Evolutionary conservation across 352 stramenopile genomes (phyloP), one percentile per base, ranked within the genome.

Genomic region (Pythium guiyangense): DNA sequence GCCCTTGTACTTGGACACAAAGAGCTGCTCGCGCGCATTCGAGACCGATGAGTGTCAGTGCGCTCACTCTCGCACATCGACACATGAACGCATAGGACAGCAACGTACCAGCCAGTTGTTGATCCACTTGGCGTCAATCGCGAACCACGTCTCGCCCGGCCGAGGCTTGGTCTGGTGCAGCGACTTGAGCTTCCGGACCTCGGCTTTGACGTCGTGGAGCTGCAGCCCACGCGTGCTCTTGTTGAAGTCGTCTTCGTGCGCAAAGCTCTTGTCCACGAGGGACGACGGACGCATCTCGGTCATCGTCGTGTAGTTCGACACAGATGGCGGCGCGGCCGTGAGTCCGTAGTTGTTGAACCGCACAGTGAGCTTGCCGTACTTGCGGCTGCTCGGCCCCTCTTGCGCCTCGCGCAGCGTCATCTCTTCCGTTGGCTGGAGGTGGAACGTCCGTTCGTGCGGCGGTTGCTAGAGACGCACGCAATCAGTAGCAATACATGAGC

Each of bases 241-340:
- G 53, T 59, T 76, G 48, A 91, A 91, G 43, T 91, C 77, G 53
- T 91, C 81, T 62, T 91, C 81, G 48, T 91, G 78, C 9, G 77
- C 62, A 27, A 91, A 76, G 49, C 71, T 63, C 46, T 71, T 69
- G n/a, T 74, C 57, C 35, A 74, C 74, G 54, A 87, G 70, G 34
- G 67, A 60, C 8, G 77, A 85, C 18, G 74, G 65, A 3, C 77
- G 79, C 14, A 71, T 52, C 20, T 84, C 75, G 11, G 71, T 70
- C 60, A 76, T 76, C 14, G 70, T 74, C 15, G 77, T 86, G 75
- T 90, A 88, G 46, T 68, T 81, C 52, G 57, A 53, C 20, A 60
- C 54, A 9, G 62, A 50, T 17, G 63, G 39, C 0, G 52, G 54
- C 20, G 54, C 54, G 27, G 54, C 57, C 44, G 69, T 67, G 39